phyloP scores from a whole-genome alignment of 306 rosid species.

The Citrullus colocynthis region DNA sequence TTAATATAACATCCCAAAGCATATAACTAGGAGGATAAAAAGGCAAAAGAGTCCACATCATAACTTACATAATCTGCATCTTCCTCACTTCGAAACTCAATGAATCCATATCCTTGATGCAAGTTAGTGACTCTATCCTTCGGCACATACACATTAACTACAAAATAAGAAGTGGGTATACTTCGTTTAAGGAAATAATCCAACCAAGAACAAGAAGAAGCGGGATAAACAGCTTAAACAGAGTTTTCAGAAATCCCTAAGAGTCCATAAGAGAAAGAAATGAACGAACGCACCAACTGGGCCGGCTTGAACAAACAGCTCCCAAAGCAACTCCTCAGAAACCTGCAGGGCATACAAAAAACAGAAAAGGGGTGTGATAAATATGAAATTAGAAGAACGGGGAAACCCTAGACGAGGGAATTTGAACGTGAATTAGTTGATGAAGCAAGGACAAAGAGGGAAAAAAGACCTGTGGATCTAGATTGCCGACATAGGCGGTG shows the following conservation, averaged over 20 bases:
- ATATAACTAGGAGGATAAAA: not conserved
- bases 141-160: conserved; percentile 95
- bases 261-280: not conserved
- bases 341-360: conserved; percentile 17
- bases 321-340: conserved; percentile 48
- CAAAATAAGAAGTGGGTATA: conserved; percentile 9
- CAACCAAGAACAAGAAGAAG: not conserved
- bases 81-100: conserved; percentile 89
- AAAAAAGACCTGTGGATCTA: conserved; percentile 67
- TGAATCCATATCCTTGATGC: conserved; percentile 96
- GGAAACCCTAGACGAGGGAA: not conserved
- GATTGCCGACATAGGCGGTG: conserved; percentile 95
- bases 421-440: not conserved
- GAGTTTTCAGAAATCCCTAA: not conserved
- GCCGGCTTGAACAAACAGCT: conserved; percentile 52
- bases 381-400: not conserved
- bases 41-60: not conserved
- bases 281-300: conserved; percentile 35
- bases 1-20: not conserved
- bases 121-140: conserved; percentile 89
- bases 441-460: not conserved
- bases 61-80: conserved; percentile 84
- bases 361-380: not conserved
- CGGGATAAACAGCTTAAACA: not conserved
- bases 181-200: not conserved